Base-by-base conservation (phyloP, 495 filamentous ascomycete genomes). In the Articulospora tetracladia region DNA sequence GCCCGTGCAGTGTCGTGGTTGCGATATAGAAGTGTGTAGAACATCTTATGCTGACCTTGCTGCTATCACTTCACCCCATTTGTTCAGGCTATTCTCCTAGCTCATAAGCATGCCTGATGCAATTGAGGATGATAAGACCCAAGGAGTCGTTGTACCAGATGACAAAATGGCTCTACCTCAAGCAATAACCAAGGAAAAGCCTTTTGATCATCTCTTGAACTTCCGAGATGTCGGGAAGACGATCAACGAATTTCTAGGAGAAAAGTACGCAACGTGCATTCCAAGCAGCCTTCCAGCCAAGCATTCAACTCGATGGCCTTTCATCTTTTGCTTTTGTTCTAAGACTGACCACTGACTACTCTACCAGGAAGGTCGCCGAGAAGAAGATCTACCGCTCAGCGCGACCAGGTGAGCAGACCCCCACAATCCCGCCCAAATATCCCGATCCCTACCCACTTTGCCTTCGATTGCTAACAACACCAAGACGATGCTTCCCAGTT, bases 171-270 rank as follows among this genome's bases (percentile, higher is more conserved):
- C 24, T 50, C 47, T 26, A 12, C 47, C 20, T 7, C 19, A 26
- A 50, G 47, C 12, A 2, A 10, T 25, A 22, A 6, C 20, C 4
- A 50, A 50, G 12, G 47, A 24, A 10, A 26, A 50, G 47, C 47
- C 68, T 0, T 86, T 92, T 61, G 77, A 88, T 53, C 84, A 78
- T 41, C 83, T 93, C 60, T 76, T 89, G 70, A 94, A 95, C 69
- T 93, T 95, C 72, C 85, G 92, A 34, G 91, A 95, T 79, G 87
- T 94, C 57, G 91, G 86, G n/a, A 74, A 78, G 56, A 85, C 84
- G 13, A 76, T 93, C 58, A 94, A 94, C 59, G 70, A 76, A 23
- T 77, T 79, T 44, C 64, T 78, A 20, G 79, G 79, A 2, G 70
- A 73, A 47, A 76, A 77, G 86, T 87, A 73, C 66, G n/a, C n/a